Conservation (phyloP, 306 rosid genomes). For the Medicago truncatula region DNA sequence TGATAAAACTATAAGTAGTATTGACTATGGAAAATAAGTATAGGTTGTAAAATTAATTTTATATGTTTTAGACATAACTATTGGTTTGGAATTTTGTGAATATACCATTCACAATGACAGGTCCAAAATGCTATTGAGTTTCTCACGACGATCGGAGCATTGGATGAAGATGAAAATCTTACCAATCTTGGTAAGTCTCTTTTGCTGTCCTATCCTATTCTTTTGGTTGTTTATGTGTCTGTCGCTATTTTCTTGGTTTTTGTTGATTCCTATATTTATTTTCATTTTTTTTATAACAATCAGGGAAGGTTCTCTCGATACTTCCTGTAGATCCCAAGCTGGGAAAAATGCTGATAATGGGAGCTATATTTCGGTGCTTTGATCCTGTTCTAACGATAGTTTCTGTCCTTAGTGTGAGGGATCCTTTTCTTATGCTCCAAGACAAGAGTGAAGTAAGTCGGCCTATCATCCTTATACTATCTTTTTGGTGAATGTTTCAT, state of each 20-base stretch:
- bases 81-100: conserved; percentile 25
- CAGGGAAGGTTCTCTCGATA: conserved; percentile 89
- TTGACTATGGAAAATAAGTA: not conserved
- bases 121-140: conserved; percentile 95
- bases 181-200: conserved; percentile 85
- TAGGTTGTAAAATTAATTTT: not conserved
- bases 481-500: conserved; percentile 22
- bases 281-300: conserved; percentile 30
- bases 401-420: conserved; percentile 94
- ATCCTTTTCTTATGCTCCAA: conserved; percentile 97
- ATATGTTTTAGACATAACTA: not conserved
- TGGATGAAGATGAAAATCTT: conserved; percentile 87
- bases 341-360: conserved; percentile 97
- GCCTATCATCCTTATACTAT: conserved; percentile 31
- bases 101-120: conserved; percentile 51
- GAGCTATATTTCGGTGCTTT: conserved; percentile 92
- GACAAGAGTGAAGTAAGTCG: conserved; percentile 90
- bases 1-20: conserved; percentile 1
- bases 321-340: conserved; percentile 98
- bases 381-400: conserved; percentile 96
- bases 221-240: not conserved
- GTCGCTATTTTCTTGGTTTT: conserved; percentile 23
- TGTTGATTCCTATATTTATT: conserved; percentile 23
- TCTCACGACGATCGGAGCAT: conserved; percentile 90
- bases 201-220: conserved; percentile 29